Base-by-base conservation (phyloP, 1,139 yeast genomes). In the Pichia sp. region DNA sequence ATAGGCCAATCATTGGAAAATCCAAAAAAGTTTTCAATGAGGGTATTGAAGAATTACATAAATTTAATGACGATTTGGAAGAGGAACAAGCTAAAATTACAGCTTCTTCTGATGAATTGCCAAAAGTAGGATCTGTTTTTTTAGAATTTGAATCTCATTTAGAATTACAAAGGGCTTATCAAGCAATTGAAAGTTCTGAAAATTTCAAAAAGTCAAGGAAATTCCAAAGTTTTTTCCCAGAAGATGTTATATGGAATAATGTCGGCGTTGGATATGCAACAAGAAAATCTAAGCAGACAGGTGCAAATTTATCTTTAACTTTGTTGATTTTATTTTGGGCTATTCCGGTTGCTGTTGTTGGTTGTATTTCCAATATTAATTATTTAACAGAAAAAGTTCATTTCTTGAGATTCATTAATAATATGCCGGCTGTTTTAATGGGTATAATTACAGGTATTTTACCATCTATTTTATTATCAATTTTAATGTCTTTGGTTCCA, bases 301-400 rank as follows among this genome's bases (percentile, higher is more conserved):
- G 73, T 51, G 63, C 67, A 4, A 57, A 61, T 24, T 64, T 77
- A 10, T 62, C 75, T 43, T 68, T 76, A 51, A 68, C 76, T 26
- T 64, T 72, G 43, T 65, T 83, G 59, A 77, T 87, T 51, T 74
- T 90, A 46, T 83, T 89, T 62, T 92, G 97, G 97, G 77, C 96
- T 49, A 73, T 89, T 57, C 97, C 97, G 20, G 97, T 90, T 43
- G 96, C 97, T 2, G 87, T 87, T 63, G 96, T 92, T 46, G 97
- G 97, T 81, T 71, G 82, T 59, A 76, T 92, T 54, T 89, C 97
- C 24, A 90, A 90, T 66, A 76, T 92, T 56, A 79, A 83, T 52
- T 75, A 73, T 56, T 71, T 89, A 63, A 85, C 82, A 34, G 70
- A 77, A 42, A 79, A 77, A 52, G 71, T 89, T 25, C 85, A 69